Conservation (phyloP, 768 basidiomycete species). For the Termitomyces sp. region DNA sequence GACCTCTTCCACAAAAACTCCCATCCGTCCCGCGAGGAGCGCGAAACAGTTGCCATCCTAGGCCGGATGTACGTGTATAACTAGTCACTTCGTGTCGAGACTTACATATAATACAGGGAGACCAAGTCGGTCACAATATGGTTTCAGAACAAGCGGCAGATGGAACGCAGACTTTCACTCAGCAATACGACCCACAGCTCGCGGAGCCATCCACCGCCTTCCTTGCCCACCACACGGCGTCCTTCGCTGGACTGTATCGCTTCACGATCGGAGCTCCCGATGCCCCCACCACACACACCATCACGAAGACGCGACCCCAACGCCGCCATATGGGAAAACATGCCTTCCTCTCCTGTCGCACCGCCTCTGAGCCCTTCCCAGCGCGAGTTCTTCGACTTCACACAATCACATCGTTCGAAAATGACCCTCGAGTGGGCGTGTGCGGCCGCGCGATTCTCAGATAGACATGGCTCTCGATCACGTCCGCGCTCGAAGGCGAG, state of each 20-base stretch:
- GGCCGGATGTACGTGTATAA: conserved; percentile 55
- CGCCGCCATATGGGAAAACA: conserved; percentile 44
- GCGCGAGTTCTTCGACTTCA: conserved; percentile 42
- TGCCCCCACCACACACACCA: conserved; percentile 33
- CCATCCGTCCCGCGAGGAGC: conserved; percentile 70
- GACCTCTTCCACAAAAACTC: conserved; percentile 67
- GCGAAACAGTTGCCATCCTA: conserved; percentile 54
- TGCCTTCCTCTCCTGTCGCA: conserved; percentile 60
- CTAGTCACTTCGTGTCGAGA: conserved; percentile 5
- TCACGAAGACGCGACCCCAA: conserved; percentile 29
- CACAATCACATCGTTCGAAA: conserved; percentile 38
- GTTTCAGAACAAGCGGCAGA: conserved; percentile 82
- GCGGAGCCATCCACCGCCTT: conserved; percentile 18
- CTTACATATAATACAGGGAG: conserved; percentile 36
- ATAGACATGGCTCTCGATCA: conserved; percentile 27
- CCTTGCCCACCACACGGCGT: conserved; percentile 21
- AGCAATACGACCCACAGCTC: conserved; percentile 27
- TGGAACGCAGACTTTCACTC: conserved; percentile 51
- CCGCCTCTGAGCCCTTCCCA: conserved; percentile 47
- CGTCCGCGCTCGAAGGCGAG: conserved; percentile 5
- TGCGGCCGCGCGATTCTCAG: conserved; percentile 49
- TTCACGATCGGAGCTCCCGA: conserved; percentile 45
- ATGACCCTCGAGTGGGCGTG: conserved; percentile 73
- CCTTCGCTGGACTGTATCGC: conserved; percentile 57
- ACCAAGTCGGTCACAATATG: conserved; percentile 71